phyloP scores from a whole-genome alignment of 305 asterid genomes.

The Ruellia speciosa region DNA sequence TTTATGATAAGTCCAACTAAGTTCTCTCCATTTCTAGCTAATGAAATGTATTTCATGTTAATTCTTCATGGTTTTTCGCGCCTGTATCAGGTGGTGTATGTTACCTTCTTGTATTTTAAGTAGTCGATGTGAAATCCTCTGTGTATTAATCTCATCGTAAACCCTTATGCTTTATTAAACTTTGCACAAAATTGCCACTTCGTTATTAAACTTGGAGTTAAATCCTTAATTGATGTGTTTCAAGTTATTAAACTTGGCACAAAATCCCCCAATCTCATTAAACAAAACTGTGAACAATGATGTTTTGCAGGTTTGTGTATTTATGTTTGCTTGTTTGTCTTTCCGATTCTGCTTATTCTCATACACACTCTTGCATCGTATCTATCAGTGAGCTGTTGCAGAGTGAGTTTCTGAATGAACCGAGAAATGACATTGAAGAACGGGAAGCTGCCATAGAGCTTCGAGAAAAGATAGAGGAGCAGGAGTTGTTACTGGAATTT shows the following conservation, averaged over 20 bases:
- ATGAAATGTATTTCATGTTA: not conserved
- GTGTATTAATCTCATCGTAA: no score
- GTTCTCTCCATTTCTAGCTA: not conserved
- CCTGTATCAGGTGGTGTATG: no score
- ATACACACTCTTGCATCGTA: conserved; percentile 11
- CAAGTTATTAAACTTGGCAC: no score
- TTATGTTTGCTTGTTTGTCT: conserved; percentile 3
- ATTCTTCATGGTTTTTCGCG: no score
- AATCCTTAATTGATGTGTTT: no score
- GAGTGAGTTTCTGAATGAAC: conserved; percentile 82
- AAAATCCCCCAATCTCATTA: no score
- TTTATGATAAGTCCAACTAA: no score
- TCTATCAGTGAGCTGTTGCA: conserved; percentile 65
- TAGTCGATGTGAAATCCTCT: no score
- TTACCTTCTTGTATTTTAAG: no score
- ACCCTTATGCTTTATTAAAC: no score
- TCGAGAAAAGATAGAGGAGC: conserved; percentile 79
- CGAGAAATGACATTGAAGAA: conserved; percentile 68
- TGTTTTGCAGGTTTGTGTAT: not conserved
- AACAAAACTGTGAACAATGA: not conserved
- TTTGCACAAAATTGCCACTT: no score
- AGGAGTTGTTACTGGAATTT: conserved; percentile 79
- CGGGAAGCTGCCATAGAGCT: conserved; percentile 80
- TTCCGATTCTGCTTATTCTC: conserved; percentile 15
- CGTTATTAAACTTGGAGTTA: no score